Base-by-base conservation (phyloP, 2,329 filamentous ascomycete genomes). In the Xylariaceae sp. region DNA sequence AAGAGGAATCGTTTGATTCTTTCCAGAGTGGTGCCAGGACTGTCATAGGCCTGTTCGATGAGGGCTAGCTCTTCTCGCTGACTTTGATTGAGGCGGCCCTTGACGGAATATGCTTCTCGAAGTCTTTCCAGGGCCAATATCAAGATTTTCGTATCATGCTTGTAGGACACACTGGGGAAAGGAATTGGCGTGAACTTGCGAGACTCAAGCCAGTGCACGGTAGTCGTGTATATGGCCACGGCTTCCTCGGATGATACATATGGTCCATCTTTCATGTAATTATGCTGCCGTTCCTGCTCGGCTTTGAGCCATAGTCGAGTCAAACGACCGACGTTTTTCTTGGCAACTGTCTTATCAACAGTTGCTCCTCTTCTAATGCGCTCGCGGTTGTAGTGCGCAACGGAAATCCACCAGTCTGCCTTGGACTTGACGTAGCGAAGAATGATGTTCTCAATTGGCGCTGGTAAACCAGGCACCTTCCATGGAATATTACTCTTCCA, bases 401-500 rank as follows among this genome's bases (percentile, higher is more conserved):
- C 94, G 17, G 90, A 97, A 47, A 98, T 91, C 93, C 93, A 98
- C 94, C 93, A 98, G 64, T 98, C 93, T 15, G 93, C 93, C 74
- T 98, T 98, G 53, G 89, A 91, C 74, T 98, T 98, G 56, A 98
- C 94, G 56, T 98, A 98, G 58, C 93, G 87, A 48, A 98, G 74
- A 57, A 98, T 98, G 55, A 98, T 95, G 60, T 97, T 98, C 68
- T 98, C 93, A 49, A 98, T 97, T 0, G 93, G 91, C 12, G 94
- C 94, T 31, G 93, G 93, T 46, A 98, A 68, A 29, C 93, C 94
- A 38, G 93, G 93, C 3, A 98, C 93, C 71, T 98, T 98, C 93
- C 93, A 98, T 0, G 93, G 93, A 53, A 98, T 98, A 60, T 98
- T 98, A 68, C 90, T 96, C 83, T 98, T 98, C 93, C 93, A 98